Evolutionary conservation across 1,139 yeast species (phyloP).

Genomic region (Scheffersomyces titani): DNA sequence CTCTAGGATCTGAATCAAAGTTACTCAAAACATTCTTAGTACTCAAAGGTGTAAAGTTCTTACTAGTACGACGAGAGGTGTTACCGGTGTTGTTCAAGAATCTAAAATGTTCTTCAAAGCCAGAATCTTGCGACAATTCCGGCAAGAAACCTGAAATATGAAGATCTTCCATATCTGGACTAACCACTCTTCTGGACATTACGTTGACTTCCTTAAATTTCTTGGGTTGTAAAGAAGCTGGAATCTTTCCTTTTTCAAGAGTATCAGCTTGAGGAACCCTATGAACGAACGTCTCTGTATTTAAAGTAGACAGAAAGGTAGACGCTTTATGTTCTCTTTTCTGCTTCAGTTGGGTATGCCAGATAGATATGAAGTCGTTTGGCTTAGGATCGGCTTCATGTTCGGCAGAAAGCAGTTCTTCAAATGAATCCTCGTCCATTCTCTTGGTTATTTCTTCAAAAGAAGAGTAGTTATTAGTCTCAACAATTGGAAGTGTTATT

Average conservation of each 20-base stretch:
- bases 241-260: slow-evolving; percentile 13
- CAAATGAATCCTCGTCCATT: slow-evolving; percentile 30
- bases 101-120: slow-evolving; percentile 41
- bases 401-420: slow-evolving; percentile 47
- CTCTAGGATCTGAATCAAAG: slow-evolving; percentile 19
- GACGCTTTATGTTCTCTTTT: slow-evolving; percentile 21
- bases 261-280: background rate
- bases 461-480: slow-evolving; percentile 30
- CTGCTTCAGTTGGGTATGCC: slow-evolving; percentile 37
- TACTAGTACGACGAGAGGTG: slow-evolving; percentile 9
- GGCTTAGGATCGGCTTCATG: slow-evolving; percentile 33
- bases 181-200: slow-evolving; percentile 43
- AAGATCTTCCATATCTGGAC: slow-evolving; percentile 39
- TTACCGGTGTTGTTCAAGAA: slow-evolving; percentile 24
- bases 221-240: slow-evolving; percentile 27
- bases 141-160: slow-evolving; percentile 45
- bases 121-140: slow-evolving; percentile 50
- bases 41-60: slow-evolving; percentile 29
- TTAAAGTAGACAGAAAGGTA: slow-evolving; percentile 1
- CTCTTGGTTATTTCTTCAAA: slow-evolving; percentile 40
- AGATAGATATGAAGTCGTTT: slow-evolving; percentile 38
- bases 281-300: background rate
- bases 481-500: slow-evolving; percentile 41
- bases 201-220: slow-evolving; percentile 48
- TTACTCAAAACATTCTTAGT: slow-evolving; percentile 30